These are phyloP conservation scores for Mortierella sp. DNA, from an alignment of 371 early-diverging fungal species.

Conservation along the genomic window DNA sequence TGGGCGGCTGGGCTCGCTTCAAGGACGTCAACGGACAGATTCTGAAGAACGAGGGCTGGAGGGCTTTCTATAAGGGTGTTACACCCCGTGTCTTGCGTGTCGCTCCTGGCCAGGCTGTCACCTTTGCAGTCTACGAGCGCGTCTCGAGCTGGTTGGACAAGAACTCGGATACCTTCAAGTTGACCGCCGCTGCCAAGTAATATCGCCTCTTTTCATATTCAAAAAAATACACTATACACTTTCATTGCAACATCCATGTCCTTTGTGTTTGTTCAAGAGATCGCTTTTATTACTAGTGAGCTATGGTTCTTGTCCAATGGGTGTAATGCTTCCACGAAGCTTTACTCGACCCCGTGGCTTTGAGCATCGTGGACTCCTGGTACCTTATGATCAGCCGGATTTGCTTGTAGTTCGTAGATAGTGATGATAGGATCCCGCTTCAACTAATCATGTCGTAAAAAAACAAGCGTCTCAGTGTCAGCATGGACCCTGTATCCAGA, in stretches of 20 bases:
- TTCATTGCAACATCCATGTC: too few relatives aligned
- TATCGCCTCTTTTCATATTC: too few relatives aligned
- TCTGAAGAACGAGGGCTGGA: conserved; percentile 89
- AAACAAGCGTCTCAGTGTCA: background rate
- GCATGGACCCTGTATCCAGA: background rate
- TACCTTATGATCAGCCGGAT: conserved; percentile 85
- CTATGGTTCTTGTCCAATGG: too few relatives aligned
- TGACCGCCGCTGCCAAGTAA: conserved; percentile 42
- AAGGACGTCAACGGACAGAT: conserved; percentile 75
- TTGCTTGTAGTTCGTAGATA: conserved; percentile 86
- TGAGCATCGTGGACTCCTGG: conserved; percentile 56
- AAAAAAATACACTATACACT: too few relatives aligned
- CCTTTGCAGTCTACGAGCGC: conserved; percentile 89
- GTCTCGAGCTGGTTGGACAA: conserved; percentile 79
- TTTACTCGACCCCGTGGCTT: conserved; percentile 58
- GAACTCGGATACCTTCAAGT: conserved; percentile 59
- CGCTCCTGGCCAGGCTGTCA: conserved; percentile 88
- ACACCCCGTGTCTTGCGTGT: conserved; percentile 94
- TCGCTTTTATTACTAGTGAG: too few relatives aligned
- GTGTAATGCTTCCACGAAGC: too few relatives aligned
- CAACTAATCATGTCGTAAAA: conserved; percentile 56
- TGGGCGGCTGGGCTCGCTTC: conserved; percentile 87
- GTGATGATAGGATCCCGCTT: conserved; percentile 87
- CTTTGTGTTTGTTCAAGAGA: too few relatives aligned
- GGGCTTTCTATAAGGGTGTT: conserved; percentile 95